Evolutionary conservation across 371 early-diverging fungal genomes (phyloP).

Genomic region (Gilbertella persicaria): DNA sequence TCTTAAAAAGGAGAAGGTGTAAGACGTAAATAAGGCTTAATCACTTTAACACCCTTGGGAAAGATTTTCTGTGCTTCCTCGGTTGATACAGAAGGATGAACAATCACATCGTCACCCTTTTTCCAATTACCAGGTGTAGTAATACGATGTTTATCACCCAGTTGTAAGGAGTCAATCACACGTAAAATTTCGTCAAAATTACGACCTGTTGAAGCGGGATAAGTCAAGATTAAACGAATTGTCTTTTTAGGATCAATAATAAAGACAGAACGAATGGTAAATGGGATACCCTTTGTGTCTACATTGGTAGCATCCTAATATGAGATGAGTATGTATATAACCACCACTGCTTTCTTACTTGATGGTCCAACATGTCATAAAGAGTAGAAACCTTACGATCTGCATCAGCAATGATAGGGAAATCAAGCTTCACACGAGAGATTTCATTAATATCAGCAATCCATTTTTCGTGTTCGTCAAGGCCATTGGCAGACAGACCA

Average conservation of each 20-base stretch:
- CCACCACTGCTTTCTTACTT: conserved; percentile 22
- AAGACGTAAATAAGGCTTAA: conserved; percentile 87
- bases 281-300: conserved; percentile 84
- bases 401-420: conserved; percentile 94
- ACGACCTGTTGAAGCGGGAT: conserved; percentile 91
- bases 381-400: conserved; percentile 81
- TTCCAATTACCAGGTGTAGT: conserved; percentile 97
- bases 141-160: conserved; percentile 83
- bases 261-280: conserved; percentile 95
- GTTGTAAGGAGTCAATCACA: conserved; percentile 88
- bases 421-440: conserved; percentile 71
- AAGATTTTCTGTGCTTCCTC: conserved; percentile 84
- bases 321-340: background rate
- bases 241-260: conserved; percentile 91
- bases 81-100: conserved; percentile 82
- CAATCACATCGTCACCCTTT: conserved; percentile 85
- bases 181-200: conserved; percentile 96
- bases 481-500: conserved; percentile 88
- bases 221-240: conserved; percentile 86
- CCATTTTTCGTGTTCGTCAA: conserved; percentile 85
- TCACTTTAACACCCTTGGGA: conserved; percentile 75
- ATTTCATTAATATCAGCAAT: conserved; percentile 90
- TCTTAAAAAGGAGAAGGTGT: conserved; percentile 58
- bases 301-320: conserved; percentile 89
- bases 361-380: conserved; percentile 93